These are phyloP conservation scores for Penicillium italicum DNA, from an alignment of 2,329 filamentous ascomycete genomes.

Conservation along the genomic window DNA sequence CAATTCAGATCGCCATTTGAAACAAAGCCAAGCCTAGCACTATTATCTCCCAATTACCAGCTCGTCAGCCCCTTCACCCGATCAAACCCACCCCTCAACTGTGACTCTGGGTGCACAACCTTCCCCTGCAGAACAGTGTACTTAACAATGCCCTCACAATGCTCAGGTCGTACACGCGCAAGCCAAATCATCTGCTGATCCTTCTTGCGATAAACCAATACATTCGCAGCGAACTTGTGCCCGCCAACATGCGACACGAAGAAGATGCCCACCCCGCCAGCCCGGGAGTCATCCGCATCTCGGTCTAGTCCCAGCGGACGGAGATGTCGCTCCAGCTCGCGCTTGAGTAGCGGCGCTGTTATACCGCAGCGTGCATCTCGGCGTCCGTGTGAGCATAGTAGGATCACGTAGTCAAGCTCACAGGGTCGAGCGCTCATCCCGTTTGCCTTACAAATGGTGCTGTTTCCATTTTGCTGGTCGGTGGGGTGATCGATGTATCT, in stretches of 20 bases:
- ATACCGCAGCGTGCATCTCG: slow-evolving; percentile 89
- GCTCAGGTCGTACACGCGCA: slow-evolving; percentile 76
- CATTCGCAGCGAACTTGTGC: slow-evolving; percentile 89
- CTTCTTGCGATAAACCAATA: slow-evolving; percentile 72
- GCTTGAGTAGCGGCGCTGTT: slow-evolving; percentile 74
- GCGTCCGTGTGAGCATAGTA: slow-evolving; percentile 84
- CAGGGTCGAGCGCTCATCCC: slow-evolving; percentile 55
- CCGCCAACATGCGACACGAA: slow-evolving; percentile 91
- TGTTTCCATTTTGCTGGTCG: slow-evolving; percentile 54
- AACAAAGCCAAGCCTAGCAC: background rate
- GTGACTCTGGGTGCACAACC: slow-evolving; percentile 77
- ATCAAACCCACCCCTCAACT: slow-evolving; percentile 83
- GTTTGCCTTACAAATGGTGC: slow-evolving; percentile 31
- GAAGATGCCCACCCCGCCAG: slow-evolving; percentile 83
- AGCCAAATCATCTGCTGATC: slow-evolving; percentile 66
- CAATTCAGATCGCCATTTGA: background rate
- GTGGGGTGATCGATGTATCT: slow-evolving; percentile 62
- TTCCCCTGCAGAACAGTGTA: slow-evolving; percentile 86
- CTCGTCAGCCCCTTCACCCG: slow-evolving; percentile 69
- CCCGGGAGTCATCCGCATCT: slow-evolving; percentile 75
- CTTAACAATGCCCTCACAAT: slow-evolving; percentile 82
- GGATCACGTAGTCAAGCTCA: slow-evolving; percentile 75
- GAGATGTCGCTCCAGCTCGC: slow-evolving; percentile 79
- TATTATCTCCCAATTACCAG: slow-evolving; percentile 25
- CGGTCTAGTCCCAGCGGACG: slow-evolving; percentile 74